Percentiles rank a stretch among this genome's conserved stretches.
These are phyloP conservation scores for Alternaria sp. DNA, from an alignment of 2,329 filamentous ascomycete genomes.

Conservation along the genomic window DNA sequence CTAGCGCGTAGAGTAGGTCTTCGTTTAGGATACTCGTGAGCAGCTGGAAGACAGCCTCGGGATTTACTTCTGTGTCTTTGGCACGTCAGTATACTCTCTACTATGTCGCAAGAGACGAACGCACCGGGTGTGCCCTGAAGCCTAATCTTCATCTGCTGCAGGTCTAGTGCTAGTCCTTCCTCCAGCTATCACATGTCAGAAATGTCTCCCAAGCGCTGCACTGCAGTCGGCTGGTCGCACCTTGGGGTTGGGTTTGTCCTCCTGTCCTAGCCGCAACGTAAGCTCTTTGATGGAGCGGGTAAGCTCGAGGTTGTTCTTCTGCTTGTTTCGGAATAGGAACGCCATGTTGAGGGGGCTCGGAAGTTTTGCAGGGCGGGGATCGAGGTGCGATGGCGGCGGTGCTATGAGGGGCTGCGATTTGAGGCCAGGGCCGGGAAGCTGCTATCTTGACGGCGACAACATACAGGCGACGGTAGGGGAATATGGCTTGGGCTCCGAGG, in stretches of 20 bases:
- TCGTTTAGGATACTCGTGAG: constrained; percentile 86
- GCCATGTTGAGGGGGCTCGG: constrained; percentile 60
- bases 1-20: constrained; percentile 84
- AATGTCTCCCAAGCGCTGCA: constrained; percentile 2
- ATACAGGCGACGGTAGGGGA: constrained; percentile 32
- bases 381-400: constrained; percentile 23
- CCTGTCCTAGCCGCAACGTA: constrained; percentile 61
- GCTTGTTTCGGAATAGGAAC: constrained; percentile 70
- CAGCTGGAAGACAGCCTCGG: constrained; percentile 86
- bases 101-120: not conserved
- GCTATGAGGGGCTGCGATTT: constrained; percentile 31
- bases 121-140: constrained; percentile 92
- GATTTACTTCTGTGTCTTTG: constrained; percentile 81
- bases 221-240: constrained; percentile 45
- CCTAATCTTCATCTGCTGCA: constrained; percentile 89
- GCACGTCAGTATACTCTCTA: constrained; percentile 18
- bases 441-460: constrained; percentile 40
- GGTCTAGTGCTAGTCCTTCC: constrained; percentile 84
- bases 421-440: constrained; percentile 37
- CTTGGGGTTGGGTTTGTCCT: constrained; percentile 65
- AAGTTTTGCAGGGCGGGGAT: constrained; percentile 16
- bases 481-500: constrained; percentile 10
- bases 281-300: constrained; percentile 68
- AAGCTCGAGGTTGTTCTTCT: constrained; percentile 68
- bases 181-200: constrained; percentile 63